These are phyloP conservation scores for Phytophthora multivora DNA, from an alignment of 352 stramenopile genomes.

Conservation along the genomic window DNA sequence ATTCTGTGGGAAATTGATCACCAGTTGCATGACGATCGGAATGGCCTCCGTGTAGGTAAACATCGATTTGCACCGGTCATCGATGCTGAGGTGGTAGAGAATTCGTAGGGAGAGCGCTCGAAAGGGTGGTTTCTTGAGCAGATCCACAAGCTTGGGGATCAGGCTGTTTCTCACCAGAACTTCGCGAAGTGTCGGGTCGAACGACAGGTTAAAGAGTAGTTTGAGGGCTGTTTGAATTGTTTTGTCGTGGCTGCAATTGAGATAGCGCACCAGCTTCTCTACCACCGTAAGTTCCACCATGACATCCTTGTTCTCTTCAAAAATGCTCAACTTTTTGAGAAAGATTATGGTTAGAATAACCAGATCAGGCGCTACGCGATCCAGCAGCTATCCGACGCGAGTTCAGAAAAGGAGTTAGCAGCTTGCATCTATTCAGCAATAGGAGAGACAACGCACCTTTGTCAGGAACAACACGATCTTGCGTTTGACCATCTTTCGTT, in stretches of 20 bases:
- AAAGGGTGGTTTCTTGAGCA: slow-evolving; percentile 93
- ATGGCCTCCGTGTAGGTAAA: slow-evolving; percentile 96
- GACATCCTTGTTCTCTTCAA: slow-evolving; percentile 95
- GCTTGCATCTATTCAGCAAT: background rate
- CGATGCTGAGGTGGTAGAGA: slow-evolving; percentile 95
- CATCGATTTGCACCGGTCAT: slow-evolving; percentile 95
- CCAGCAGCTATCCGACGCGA: slow-evolving; percentile 65
- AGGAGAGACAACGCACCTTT: slow-evolving; percentile 44
- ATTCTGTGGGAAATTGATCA: slow-evolving; percentile 95
- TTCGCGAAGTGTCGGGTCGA: slow-evolving; percentile 87
- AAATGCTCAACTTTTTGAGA: slow-evolving; percentile 94
- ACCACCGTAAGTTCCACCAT: slow-evolving; percentile 87
- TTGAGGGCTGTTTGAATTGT: slow-evolving; percentile 85
- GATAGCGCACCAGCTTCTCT: slow-evolving; percentile 80
- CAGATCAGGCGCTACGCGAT: slow-evolving; percentile 87
- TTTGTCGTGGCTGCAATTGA: slow-evolving; percentile 86
- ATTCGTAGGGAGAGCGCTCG: slow-evolving; percentile 87
- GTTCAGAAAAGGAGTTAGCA: slow-evolving; percentile 8
- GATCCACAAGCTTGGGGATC: slow-evolving; percentile 92
- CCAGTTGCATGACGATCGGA: slow-evolving; percentile 93
- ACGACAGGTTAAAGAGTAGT: slow-evolving; percentile 95
- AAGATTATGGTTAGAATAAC: slow-evolving; percentile 92
- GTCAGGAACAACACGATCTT: slow-evolving; percentile 84
- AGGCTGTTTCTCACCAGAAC: slow-evolving; percentile 89
- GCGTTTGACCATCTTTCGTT: slow-evolving; percentile 96